Conservation (phyloP, 1,284 basidiomycete genomes). For the Puccinia coronata region DNA sequence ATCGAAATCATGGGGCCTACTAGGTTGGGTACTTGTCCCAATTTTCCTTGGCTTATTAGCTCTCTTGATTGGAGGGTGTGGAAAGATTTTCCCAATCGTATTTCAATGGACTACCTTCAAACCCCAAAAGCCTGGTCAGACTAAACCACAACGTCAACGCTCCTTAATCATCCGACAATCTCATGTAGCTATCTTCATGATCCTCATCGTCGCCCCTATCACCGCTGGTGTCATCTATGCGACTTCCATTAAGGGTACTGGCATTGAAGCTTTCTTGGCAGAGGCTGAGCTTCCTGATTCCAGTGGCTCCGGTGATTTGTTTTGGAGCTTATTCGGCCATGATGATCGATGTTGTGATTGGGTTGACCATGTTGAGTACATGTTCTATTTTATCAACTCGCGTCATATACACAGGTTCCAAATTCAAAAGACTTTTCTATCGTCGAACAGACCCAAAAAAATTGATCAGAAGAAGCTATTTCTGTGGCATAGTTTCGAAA, state of each 20-base stretch:
- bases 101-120: constrained; percentile 8
- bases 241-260: constrained; percentile 50
- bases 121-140: constrained; percentile 21
- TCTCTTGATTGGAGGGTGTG: neutral
- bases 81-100: constrained; percentile 23
- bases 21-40: constrained; percentile 32
- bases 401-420: too few species aligned
- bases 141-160: constrained; percentile 15
- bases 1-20: constrained; percentile 21
- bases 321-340: constrained; percentile 57
- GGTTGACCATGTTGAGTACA: constrained; percentile 52
- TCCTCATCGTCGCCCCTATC: constrained; percentile 19
- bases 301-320: constrained; percentile 53
- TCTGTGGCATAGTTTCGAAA: neutral
- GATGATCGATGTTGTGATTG: constrained; percentile 55
- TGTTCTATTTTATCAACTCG: too few species aligned
- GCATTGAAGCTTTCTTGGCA: constrained; percentile 51
- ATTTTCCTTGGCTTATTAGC: constrained; percentile 39
- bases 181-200: constrained; percentile 26
- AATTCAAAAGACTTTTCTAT: too few species aligned
- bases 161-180: constrained; percentile 34
- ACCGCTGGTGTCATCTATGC: constrained; percentile 36
- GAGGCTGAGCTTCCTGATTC: constrained; percentile 49
- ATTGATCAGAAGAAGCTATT: neutral
- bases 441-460: too few species aligned